Evolutionary conservation across 257 asterid species (phyloP).

Genomic region (Solanum etuberosum): DNA sequence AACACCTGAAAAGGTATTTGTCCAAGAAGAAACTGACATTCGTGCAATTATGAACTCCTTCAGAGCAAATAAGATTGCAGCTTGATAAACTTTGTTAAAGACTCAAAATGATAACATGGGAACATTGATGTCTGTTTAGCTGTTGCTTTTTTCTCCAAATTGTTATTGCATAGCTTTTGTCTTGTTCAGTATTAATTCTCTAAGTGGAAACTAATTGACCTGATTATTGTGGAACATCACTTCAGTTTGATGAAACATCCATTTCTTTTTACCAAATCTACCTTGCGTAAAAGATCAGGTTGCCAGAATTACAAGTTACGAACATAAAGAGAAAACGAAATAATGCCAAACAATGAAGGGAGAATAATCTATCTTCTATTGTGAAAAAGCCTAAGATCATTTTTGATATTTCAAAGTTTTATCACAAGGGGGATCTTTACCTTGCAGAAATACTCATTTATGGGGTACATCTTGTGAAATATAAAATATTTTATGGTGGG

Average conservation of each 20-base stretch:
- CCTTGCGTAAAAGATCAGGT: neutral
- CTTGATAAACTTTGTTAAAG: constrained; percentile 11
- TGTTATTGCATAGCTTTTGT: neutral
- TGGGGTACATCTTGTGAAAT: neutral
- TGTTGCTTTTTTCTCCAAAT: neutral
- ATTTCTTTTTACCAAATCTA: neutral
- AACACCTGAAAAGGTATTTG: constrained; percentile 69
- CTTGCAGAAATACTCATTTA: neutral
- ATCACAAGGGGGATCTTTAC: neutral
- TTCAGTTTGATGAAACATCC: neutral
- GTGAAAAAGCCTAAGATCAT: neutral
- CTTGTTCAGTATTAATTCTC: neutral
- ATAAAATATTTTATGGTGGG: neutral
- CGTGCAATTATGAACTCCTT: constrained; percentile 76
- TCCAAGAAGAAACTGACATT: constrained; percentile 60
- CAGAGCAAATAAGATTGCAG: constrained; percentile 54
- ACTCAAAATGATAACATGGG: neutral
- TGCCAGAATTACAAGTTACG: neutral
- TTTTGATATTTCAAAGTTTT: neutral
- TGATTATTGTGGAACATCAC: neutral
- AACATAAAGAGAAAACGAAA: neutral
- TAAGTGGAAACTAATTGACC: neutral
- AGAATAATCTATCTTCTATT: neutral
- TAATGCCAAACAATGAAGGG: neutral
- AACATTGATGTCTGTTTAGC: neutral